Evolutionary conservation across 1,284 basidiomycete genomes (phyloP), one percentile per base, ranked within the genome.

Genomic region (Marasmius sp.): DNA sequence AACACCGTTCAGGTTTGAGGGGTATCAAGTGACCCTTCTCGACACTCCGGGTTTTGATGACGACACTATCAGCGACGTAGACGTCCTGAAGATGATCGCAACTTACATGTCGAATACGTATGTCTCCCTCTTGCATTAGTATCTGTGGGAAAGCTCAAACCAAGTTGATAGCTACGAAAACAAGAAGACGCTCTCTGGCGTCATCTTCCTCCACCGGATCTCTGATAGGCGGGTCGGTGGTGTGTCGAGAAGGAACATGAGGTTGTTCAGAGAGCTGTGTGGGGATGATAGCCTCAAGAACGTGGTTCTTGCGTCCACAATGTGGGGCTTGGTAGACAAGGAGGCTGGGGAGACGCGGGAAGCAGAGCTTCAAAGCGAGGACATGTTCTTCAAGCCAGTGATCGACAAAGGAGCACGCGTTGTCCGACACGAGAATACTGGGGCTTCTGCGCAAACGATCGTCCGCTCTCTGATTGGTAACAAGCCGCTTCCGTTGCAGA

Each of bases 161-260:
- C 22, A 18, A n/a, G 41, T 14, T 18, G 16, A 47, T 67, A 80
- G 79, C 10, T 80, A 81, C 37, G 67, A 76, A 37, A 68, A 71
- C 20, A 73, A 74, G n/a, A 67, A 73, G 57, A 76, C 72, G 57
- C 73, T 81, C 16, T 72, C 72, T 11, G 80, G 80, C 1, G 69
- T 81, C 68, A 71, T 81, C 49, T 81, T 82, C 68, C 70, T 81
- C 70, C 81, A 81, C 62, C 77, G 80, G 14, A 81, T 81, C 68
- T 77, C 80, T 56, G 81, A 82, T 60, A 68, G 74, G 63, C 67
- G 77, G 36, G 72, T 81, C 69, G 77, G 77, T 39, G 80, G 80
- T 53, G 73, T 73, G 2, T 76, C 77, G 20, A 74, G 68, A 48
- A 75, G 78, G 54, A 82, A 82, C 66, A 78, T 82, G 50, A 70